Evolutionary conservation across 2,329 filamentous ascomycete species (phyloP).

Genomic region (Phaeosphaeria sp.): DNA sequence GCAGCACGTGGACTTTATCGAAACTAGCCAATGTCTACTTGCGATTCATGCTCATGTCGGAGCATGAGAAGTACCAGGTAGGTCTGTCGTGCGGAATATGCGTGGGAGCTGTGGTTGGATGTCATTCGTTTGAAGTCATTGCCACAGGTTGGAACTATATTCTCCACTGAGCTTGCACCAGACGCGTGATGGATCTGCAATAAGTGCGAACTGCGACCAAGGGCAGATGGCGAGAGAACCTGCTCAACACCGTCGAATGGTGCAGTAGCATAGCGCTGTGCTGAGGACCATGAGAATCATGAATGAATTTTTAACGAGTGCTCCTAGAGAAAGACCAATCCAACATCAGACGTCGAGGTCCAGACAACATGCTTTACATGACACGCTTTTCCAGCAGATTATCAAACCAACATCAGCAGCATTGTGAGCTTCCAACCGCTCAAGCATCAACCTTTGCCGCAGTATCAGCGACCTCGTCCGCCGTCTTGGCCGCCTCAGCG

Average conservation of each 20-base stretch:
- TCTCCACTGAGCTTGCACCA: background rate
- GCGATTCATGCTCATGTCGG: background rate
- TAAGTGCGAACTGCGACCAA: background rate
- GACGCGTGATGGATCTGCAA: background rate
- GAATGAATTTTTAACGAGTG: background rate
- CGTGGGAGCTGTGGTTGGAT: background rate
- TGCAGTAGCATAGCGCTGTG: background rate
- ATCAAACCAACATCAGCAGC: background rate
- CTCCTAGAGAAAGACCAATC: background rate
- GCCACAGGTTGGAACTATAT: background rate
- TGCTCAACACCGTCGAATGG: background rate
- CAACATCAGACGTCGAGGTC: background rate
- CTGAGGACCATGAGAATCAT: background rate
- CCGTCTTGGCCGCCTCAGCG: constrained; percentile 46
- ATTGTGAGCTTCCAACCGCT: background rate
- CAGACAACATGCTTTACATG: background rate
- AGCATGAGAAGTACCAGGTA: background rate
- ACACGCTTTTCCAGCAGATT: background rate
- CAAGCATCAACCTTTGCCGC: constrained; percentile 47
- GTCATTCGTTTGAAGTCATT: background rate
- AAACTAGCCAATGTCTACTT: background rate
- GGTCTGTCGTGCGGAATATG: background rate
- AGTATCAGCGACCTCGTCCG: constrained; percentile 55
- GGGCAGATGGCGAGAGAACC: background rate
- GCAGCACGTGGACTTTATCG: background rate